phyloP scores from a whole-genome alignment of 441 rosid genomes.

The Melastoma candidum region DNA sequence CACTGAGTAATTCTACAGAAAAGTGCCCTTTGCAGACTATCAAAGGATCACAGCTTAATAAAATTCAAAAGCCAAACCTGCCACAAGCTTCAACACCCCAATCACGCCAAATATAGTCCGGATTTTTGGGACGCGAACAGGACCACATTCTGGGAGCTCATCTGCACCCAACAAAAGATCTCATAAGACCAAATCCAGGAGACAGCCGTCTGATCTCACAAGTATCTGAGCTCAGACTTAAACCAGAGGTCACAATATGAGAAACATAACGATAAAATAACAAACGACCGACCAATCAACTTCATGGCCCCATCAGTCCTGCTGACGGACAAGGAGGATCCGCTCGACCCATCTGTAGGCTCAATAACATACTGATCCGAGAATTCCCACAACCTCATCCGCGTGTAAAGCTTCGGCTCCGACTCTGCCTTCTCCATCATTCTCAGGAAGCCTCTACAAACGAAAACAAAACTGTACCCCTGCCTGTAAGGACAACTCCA shows the following conservation, averaged over 20 bases:
- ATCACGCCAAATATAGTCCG: slow-evolving; percentile 64
- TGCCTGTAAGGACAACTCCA: no score
- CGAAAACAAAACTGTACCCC: background rate
- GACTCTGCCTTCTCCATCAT: slow-evolving; percentile 72
- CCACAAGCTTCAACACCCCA: slow-evolving; percentile 94
- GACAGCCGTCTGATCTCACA: no score
- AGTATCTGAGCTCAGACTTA: no score
- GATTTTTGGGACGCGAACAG: slow-evolving; percentile 85
- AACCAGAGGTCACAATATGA: no score
- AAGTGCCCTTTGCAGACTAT: no score
- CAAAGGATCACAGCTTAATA: background rate
- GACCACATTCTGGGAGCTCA: slow-evolving; percentile 54
- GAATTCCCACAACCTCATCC: slow-evolving; percentile 80
- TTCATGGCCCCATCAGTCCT: slow-evolving; percentile 56
- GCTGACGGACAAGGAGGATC: slow-evolving; percentile 46
- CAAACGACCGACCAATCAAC: slow-evolving; percentile 39
- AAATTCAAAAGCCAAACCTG: slow-evolving; percentile 32
- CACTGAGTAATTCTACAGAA: no score
- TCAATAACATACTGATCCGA: slow-evolving; percentile 81
- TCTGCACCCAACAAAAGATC: slow-evolving; percentile 26
- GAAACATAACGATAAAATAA: no score
- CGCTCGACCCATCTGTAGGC: slow-evolving; percentile 69
- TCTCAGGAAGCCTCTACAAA: slow-evolving; percentile 12
- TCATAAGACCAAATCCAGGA: background rate
- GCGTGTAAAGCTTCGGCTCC: slow-evolving; percentile 57